Base-by-base conservation (phyloP, 2,329 filamentous ascomycete genomes). In the Fusarium virguliforme region DNA sequence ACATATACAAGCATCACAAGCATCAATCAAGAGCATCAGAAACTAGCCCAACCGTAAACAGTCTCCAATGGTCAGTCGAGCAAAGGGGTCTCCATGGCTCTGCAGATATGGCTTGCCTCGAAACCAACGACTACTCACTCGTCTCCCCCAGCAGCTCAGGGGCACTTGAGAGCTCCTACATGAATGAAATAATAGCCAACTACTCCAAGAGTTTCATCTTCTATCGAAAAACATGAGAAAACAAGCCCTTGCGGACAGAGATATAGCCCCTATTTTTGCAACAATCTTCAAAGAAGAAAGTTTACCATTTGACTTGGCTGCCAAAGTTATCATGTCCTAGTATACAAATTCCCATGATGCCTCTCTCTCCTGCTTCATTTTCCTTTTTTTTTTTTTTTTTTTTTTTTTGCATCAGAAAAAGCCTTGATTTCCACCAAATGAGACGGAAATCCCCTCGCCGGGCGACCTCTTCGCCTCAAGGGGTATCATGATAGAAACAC, bases 341-440 rank as follows among this genome's bases (percentile, higher is more conserved):
- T 48, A 48, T 48, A 48, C 43, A 30, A 48, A 48, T 48, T 48
- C 43, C 43, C 15, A 48, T 28, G 41, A 28, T 48, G 30, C 15
- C 24, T 48, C 24, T 48, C 43, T 30, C 43, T 30, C 15, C 5
- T 6, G 12, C 37, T 22, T 32, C 8, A 4, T 38, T 28, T 8
- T 9, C 15, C n/a, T 18, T 18, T 18, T 18, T 18, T 18, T 18
- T 18, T 18, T 18, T 18, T 18, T 18, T 18, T 18, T 18, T 18
- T 18, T 18, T 18, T 18, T 18, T 18, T 18, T 18, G 15, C 8
- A 48, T 28, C 26, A 48, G 26, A 48, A 26, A 18, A 48, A 15
- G 12, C 43, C n/a, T 30, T 18, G 15, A 9, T 30, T 18, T 28
- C 26, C 24, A 24, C 18, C 2, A 18, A 30, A 30, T 24, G 38